Percentiles rank a stretch among this genome's conserved stretches.
These are phyloP conservation scores for Chenopodium suecicum DNA, from an alignment of 148 eudicot species.

Conservation along the genomic window DNA sequence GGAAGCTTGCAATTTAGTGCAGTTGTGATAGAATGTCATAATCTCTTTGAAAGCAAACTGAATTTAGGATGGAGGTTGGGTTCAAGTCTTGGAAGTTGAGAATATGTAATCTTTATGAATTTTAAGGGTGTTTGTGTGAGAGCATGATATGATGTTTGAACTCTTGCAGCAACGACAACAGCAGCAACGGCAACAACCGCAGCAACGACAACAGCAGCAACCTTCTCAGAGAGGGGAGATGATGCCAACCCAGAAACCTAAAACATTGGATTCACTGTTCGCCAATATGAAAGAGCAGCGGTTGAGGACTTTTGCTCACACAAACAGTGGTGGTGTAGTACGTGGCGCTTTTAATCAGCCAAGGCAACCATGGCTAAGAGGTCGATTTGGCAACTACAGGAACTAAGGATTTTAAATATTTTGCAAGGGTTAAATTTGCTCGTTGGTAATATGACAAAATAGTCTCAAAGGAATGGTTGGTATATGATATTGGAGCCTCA, in stretches of 20 bases:
- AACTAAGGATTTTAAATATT: not conserved
- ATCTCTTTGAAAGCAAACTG: not conserved
- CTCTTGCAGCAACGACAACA: conserved; percentile 8
- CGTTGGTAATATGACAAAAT: not conserved
- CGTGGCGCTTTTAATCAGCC: conserved; percentile 45
- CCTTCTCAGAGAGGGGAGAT: conserved; percentile 22
- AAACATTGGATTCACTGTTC: conserved; percentile 82
- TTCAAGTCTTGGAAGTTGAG: not conserved
- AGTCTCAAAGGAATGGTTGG: not conserved
- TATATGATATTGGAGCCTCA: not conserved
- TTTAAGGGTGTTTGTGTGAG: not conserved
- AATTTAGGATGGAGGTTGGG: not conserved
- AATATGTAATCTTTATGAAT: not conserved
- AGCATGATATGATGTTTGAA: not conserved
- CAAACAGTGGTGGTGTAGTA: conserved; percentile 36
- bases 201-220: conserved; percentile 23
- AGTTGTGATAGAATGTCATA: not conserved
- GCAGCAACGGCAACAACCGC: conserved; percentile 14
- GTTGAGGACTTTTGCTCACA: conserved; percentile 49
- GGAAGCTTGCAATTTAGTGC: not conserved
- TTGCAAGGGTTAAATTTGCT: not conserved
- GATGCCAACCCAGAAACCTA: conserved; percentile 51
- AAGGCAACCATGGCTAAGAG: conserved; percentile 62
- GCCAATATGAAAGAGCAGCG: conserved; percentile 96
- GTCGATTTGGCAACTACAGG: conserved; percentile 46